Conservation (phyloP, 2,329 filamentous ascomycete species). For the Alternaria longipes region DNA sequence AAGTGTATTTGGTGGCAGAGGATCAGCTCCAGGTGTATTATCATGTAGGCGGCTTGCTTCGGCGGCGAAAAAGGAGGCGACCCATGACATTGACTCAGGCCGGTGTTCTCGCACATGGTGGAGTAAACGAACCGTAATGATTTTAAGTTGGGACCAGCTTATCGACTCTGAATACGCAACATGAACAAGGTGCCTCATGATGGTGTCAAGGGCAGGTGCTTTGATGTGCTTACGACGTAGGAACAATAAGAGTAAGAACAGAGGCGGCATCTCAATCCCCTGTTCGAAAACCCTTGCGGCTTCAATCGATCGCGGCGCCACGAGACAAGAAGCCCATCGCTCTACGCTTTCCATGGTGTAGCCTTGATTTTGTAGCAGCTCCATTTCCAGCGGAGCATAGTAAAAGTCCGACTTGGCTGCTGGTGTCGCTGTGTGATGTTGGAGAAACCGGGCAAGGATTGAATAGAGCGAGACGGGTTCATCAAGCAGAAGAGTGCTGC, state of each 20-base stretch:
- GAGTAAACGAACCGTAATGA: conserved; percentile 37
- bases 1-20: conserved; percentile 13
- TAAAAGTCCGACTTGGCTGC: conserved; percentile 15
- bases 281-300: conserved; percentile 33
- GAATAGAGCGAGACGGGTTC: conserved; percentile 34
- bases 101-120: conserved; percentile 43
- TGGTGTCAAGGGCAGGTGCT: conserved; percentile 27
- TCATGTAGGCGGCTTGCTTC: conserved; percentile 34
- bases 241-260: conserved; percentile 45
- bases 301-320: conserved; percentile 24
- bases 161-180: conserved; percentile 26
- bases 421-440: conserved; percentile 18
- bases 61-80: conserved; percentile 37
- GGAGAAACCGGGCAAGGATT: conserved; percentile 41
- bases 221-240: conserved; percentile 42
- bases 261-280: conserved; percentile 27
- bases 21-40: neutral
- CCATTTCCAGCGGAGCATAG: conserved; percentile 30
- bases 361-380: conserved; percentile 27
- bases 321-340: conserved; percentile 37
- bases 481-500: neutral
- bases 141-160: conserved; percentile 35
- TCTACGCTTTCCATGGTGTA: conserved; percentile 29
- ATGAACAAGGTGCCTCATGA: conserved; percentile 38
- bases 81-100: conserved; percentile 46